These are phyloP conservation scores for Arthrinium puccinioides DNA, from an alignment of 2,329 filamentous ascomycete genomes.

Conservation along the genomic window DNA sequence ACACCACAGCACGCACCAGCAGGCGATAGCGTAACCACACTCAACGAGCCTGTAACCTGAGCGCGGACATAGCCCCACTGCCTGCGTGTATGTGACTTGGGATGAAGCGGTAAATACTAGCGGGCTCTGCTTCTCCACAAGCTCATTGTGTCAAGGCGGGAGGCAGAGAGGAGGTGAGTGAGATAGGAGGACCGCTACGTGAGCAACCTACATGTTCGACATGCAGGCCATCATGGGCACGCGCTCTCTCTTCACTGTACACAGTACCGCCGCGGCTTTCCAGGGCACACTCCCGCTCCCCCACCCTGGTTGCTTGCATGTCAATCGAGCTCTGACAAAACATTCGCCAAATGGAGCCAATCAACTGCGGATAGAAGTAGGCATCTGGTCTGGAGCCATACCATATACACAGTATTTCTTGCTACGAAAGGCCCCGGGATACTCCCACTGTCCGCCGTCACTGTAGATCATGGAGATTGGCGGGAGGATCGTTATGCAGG, in stretches of 20 bases:
- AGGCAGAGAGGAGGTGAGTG: background rate
- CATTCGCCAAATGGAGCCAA: conserved; percentile 24
- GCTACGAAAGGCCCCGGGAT: too few relatives aligned
- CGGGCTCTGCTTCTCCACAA: background rate
- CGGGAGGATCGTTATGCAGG: conserved; percentile 2
- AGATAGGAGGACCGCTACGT: background rate
- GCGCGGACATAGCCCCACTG: conserved; percentile 1
- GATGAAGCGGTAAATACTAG: background rate
- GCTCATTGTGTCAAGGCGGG: background rate
- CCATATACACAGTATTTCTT: too few relatives aligned
- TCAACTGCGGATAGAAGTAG: too few relatives aligned
- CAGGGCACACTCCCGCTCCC: conserved; percentile 13
- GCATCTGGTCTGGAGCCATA: too few relatives aligned
- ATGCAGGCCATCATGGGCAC: conserved; percentile 13
- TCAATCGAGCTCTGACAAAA: conserved; percentile 15
- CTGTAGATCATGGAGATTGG: too few relatives aligned
- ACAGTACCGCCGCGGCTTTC: conserved; percentile 17
- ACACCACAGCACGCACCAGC: background rate
- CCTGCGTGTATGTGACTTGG: background rate
- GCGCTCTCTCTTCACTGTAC: conserved; percentile 8
- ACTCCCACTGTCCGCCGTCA: too few relatives aligned
- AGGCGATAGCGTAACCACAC: too few relatives aligned
- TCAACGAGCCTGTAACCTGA: conserved; percentile 3
- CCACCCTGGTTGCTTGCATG: conserved; percentile 21
- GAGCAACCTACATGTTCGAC: conserved; percentile 2